These are phyloP conservation scores for Coemansia sp. DNA, from an alignment of 192 early-diverging fungal species.

Conservation along the genomic window DNA sequence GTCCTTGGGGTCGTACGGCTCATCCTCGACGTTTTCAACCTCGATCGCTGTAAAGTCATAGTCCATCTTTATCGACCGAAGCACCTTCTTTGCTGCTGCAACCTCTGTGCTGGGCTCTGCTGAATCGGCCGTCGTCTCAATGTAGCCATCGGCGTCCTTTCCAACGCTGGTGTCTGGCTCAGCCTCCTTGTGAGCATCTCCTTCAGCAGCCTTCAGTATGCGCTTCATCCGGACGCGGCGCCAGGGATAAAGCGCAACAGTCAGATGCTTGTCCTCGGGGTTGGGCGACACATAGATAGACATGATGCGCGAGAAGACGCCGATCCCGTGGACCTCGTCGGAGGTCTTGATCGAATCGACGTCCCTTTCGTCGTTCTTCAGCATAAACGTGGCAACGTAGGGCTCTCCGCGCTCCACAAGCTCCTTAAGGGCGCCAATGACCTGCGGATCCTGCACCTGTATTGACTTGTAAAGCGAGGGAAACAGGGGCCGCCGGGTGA, in stretches of 20 bases:
- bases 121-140: neutral
- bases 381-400: conserved; percentile 94
- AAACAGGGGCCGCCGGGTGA: conserved; percentile 90
- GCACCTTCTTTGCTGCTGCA: conserved; percentile 31
- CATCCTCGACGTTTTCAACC: conserved; percentile 84
- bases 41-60: conserved; percentile 83
- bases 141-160: neutral
- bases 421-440: conserved; percentile 88
- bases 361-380: conserved; percentile 88
- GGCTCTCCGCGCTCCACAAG: conserved; percentile 90
- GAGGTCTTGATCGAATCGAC: conserved; percentile 75
- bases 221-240: conserved; percentile 80
- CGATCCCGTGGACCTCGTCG: conserved; percentile 82
- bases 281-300: conserved; percentile 83
- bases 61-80: conserved; percentile 49
- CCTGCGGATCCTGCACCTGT: conserved; percentile 92
- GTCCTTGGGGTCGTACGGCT: conserved; percentile 83
- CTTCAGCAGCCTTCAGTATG: conserved; percentile 19
- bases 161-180: conserved; percentile 1
- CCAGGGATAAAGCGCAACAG: conserved; percentile 95
- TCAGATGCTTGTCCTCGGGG: conserved; percentile 78
- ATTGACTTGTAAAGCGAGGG: conserved; percentile 99
- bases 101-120: conserved; percentile 13
- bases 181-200: neutral
- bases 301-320: conserved; percentile 97